Conservation (phyloP, 352 stramenopile species). For the Phytopythium montanum region DNA sequence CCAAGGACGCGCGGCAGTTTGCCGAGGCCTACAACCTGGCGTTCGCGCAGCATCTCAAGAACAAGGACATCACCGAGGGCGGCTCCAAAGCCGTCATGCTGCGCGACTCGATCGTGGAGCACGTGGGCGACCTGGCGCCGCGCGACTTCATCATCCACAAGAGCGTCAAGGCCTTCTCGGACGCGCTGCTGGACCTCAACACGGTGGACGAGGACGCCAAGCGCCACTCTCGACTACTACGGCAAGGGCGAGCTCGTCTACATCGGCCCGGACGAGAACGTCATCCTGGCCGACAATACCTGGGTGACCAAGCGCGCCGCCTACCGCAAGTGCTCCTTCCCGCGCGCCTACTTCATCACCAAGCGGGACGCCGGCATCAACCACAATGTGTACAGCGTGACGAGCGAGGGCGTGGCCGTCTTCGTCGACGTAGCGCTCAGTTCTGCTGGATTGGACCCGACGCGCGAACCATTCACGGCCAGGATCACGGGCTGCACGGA, state of each 20-base stretch:
- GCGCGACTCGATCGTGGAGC: constrained; percentile 69
- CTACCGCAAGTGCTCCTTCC: constrained; percentile 74
- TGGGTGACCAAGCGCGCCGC: constrained; percentile 86
- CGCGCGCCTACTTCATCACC: constrained; percentile 82
- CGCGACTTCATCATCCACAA: constrained; percentile 93
- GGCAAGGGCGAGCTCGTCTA: constrained; percentile 84
- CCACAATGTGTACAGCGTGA: constrained; percentile 87
- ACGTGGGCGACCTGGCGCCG: constrained; percentile 71
- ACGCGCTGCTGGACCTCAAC: constrained; percentile 78
- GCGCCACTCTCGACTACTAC: constrained; percentile 74
- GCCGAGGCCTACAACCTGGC: constrained; percentile 85
- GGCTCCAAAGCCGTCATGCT: constrained; percentile 83
- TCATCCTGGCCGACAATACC: constrained; percentile 68
- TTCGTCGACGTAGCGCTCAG: constrained; percentile 75
- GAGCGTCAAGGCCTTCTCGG: constrained; percentile 96
- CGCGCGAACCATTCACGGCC: constrained; percentile 67
- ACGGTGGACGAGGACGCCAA: constrained; percentile 70
- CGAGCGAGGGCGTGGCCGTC: constrained; percentile 76
- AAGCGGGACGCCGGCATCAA: constrained; percentile 84
- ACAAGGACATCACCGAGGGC: constrained; percentile 86
- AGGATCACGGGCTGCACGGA: constrained; percentile 95
- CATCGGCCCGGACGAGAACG: constrained; percentile 81
- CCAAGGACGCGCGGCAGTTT: constrained; percentile 64
- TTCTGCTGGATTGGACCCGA: constrained; percentile 76
- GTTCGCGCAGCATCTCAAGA: constrained; percentile 86